Evolutionary conservation across 2,329 filamentous ascomycete genomes (phyloP).

Genomic region (Sphaerulina vaccinii): DNA sequence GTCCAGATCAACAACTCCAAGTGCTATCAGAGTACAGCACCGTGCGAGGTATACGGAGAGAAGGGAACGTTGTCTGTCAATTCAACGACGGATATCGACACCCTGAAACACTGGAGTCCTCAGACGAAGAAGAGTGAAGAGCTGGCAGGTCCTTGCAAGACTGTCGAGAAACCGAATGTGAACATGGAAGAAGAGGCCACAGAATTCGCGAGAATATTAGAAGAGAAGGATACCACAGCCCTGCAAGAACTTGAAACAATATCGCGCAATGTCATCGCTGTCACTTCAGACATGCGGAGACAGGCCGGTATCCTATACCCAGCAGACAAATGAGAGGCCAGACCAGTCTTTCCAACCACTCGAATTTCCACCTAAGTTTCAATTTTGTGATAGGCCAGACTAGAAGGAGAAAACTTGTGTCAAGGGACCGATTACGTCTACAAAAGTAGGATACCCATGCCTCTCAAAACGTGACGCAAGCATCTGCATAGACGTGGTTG

Average conservation of each 20-base stretch:
- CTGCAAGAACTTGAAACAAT: slow-evolving; percentile 42
- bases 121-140: slow-evolving; percentile 45
- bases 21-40: slow-evolving; percentile 45
- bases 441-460: neutral
- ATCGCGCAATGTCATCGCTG: slow-evolving; percentile 43
- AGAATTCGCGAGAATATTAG: slow-evolving; percentile 48
- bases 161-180: slow-evolving; percentile 41
- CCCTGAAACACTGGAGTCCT: slow-evolving; percentile 44
- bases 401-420: neutral
- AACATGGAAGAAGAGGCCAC: slow-evolving; percentile 50
- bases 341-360: no score
- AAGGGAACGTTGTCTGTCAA: slow-evolving; percentile 48
- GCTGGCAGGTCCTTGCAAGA: slow-evolving; percentile 37
- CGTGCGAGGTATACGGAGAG: slow-evolving; percentile 50
- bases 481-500: neutral
- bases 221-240: slow-evolving; percentile 40
- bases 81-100: slow-evolving; percentile 47
- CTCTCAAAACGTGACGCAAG: neutral
- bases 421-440: neutral
- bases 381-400: no score
- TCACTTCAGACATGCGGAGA: slow-evolving; percentile 46
- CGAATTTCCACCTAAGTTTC: no score
- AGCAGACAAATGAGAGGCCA: slow-evolving; percentile 39
- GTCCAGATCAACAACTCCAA: slow-evolving; percentile 48
- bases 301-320: slow-evolving; percentile 47